Evolutionary conservation across 2,329 filamentous ascomycete genomes (phyloP), one percentile per base, ranked within the genome.

Genomic region (Epichloe glyceriae): DNA sequence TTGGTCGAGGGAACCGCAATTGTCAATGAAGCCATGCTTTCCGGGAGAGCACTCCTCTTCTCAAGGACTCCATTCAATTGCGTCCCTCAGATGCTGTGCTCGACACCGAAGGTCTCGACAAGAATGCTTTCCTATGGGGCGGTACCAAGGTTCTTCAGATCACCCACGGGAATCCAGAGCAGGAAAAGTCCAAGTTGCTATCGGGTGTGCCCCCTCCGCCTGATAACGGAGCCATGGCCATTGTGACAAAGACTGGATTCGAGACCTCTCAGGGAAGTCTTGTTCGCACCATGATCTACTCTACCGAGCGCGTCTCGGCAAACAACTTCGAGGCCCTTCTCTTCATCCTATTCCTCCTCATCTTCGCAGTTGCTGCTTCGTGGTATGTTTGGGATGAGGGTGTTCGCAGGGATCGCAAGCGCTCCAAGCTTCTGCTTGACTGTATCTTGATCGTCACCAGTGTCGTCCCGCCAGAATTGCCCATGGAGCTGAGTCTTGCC

Each of bases 341-440:
- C 54, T 98, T 98, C 73, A 98, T 98, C 58, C 77, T 98, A 53
- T 98, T 98, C 76, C 78, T 98, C 30, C 79, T 95, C 50, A 80
- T 97, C 60, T 98, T 98, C 70, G 94, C 94, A 60, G 80, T 98
- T 65, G 94, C 93, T 51, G 93, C 93, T 49, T 95, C 93, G 12
- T 96, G 93, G 90, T 98, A 98, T 67, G 93, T 98, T 53, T 98
- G 93, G 93, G 82, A 90, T 55, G 91, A 98, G 69, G 94, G 93
- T 72, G 91, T 98, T 50, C 79, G 80, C 64, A 89, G 86, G 71
- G 91, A 97, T 63, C 85, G 93, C 64, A 97, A 98, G 74, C 85
- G 93, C 57, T 97, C 91, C 45, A 98, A 98, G 79, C 80, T 98
- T 39, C 79, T 98, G 53, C 80, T 98, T 50, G 94, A 98, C 71